These are phyloP conservation scores for Entomortierella chlamydospora DNA, from an alignment of 192 early-diverging fungal species.

Conservation along the genomic window DNA sequence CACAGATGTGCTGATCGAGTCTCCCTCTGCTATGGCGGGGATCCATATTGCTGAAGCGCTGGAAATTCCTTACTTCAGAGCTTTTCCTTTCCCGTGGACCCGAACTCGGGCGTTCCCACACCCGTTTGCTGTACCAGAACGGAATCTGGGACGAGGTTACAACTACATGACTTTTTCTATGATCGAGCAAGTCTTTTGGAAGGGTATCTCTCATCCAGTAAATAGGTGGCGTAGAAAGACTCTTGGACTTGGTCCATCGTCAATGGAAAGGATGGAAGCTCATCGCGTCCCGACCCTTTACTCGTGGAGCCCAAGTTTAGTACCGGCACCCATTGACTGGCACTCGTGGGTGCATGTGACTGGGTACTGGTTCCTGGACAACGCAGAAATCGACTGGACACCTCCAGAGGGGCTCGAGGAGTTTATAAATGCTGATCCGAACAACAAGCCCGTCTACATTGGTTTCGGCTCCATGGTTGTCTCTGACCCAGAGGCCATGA, in stretches of 20 bases:
- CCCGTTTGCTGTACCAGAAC: conserved; percentile 70
- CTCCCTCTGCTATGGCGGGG: conserved; percentile 76
- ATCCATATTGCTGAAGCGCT: conserved; percentile 75
- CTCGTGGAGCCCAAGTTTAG: conserved; percentile 67
- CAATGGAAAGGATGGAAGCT: conserved; percentile 60
- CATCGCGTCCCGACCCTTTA: conserved; percentile 70
- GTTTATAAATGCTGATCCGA: conserved; percentile 65
- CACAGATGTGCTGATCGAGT: conserved; percentile 75
- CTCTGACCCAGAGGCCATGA: conserved; percentile 72
- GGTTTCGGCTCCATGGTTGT: conserved; percentile 86
- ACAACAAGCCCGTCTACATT: conserved; percentile 72
- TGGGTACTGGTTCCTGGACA: conserved; percentile 83
- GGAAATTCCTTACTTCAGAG: conserved; percentile 71
- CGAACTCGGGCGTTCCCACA: conserved; percentile 77
- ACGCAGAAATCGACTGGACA: conserved; percentile 69
- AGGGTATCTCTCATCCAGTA: conserved; percentile 64
- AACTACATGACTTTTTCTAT: conserved; percentile 78
- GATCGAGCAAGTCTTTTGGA: conserved; percentile 79
- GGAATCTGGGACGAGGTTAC: conserved; percentile 57
- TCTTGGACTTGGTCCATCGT: conserved; percentile 60
- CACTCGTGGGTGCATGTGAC: conserved; percentile 74
- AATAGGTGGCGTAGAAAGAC: conserved; percentile 66
- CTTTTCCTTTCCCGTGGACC: conserved; percentile 83
- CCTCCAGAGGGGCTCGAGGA: conserved; percentile 63
- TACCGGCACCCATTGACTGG: conserved; percentile 77